phyloP scores from a whole-genome alignment of 352 stramenopile species.

The Phytophthora uliginosa region DNA sequence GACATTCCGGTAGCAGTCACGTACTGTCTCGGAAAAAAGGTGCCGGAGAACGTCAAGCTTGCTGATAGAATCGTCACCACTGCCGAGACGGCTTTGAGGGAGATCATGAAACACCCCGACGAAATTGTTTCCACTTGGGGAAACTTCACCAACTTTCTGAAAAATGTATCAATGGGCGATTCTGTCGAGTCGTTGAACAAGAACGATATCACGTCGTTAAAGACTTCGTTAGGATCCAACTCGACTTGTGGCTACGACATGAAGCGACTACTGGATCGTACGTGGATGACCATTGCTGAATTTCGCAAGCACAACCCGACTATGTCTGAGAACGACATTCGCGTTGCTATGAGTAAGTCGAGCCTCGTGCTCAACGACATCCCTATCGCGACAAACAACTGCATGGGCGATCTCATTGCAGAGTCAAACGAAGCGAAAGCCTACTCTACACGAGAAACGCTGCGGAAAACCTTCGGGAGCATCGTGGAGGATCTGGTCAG shows the following conservation, averaged over 20 bases:
- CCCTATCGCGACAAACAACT: slow-evolving; percentile 45
- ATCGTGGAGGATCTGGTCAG: slow-evolving; percentile 52
- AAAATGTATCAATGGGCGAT: slow-evolving; percentile 29
- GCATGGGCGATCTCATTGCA: slow-evolving; percentile 35
- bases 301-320: slow-evolving; percentile 21
- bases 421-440: slow-evolving; percentile 27
- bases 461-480: slow-evolving; percentile 49
- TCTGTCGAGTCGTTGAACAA: slow-evolving; percentile 22
- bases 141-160: slow-evolving; percentile 31
- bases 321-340: slow-evolving; percentile 33
- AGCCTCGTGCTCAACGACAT: slow-evolving; percentile 57
- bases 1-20: slow-evolving; percentile 48
- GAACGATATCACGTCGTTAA: slow-evolving; percentile 21
- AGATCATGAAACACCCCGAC: slow-evolving; percentile 39
- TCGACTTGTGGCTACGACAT: slow-evolving; percentile 33
- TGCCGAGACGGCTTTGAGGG: slow-evolving; percentile 31
- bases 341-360: slow-evolving; percentile 34
- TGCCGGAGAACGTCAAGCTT: slow-evolving; percentile 33
- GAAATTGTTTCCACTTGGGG: slow-evolving; percentile 36
- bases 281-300: slow-evolving; percentile 35
- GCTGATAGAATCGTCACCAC: slow-evolving; percentile 39
- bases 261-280: slow-evolving; percentile 33
- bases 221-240: slow-evolving; percentile 28
- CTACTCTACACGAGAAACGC: slow-evolving; percentile 40
- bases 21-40: slow-evolving; percentile 40